Percentiles rank a stretch among this genome's conserved stretches.
phyloP scores from a whole-genome alignment of 768 basidiomycete species.

The Amanita thiersii region DNA sequence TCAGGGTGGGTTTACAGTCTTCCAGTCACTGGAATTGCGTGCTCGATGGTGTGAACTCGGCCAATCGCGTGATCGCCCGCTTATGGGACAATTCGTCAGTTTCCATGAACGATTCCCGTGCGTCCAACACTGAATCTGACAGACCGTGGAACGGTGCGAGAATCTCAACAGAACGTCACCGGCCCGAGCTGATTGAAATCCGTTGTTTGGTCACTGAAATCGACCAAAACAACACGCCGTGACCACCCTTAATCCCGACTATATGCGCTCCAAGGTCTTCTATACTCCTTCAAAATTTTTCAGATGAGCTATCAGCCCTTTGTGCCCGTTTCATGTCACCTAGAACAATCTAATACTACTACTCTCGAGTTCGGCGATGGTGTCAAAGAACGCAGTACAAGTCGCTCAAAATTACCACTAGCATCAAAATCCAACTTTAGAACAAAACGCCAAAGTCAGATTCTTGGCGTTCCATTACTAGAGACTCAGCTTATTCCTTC shows the following conservation, averaged over 20 bases:
- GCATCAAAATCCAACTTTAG: constrained; percentile 12
- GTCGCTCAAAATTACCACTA: constrained; percentile 9
- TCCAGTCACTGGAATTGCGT: too few relatives aligned
- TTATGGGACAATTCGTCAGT: too few relatives aligned
- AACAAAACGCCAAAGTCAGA: constrained; percentile 30
- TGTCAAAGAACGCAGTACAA: constrained; percentile 4
- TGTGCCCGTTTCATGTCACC: constrained; percentile 11
- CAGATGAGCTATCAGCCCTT: constrained; percentile 8
- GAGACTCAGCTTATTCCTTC: constrained; percentile 64
- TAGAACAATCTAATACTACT: constrained; percentile 10
- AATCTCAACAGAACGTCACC: constrained; percentile 14
- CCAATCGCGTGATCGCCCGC: too few relatives aligned
- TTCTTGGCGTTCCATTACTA: constrained; percentile 47
- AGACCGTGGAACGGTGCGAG: too few relatives aligned
- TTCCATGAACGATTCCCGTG: too few relatives aligned
- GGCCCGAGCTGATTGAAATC: constrained; percentile 9
- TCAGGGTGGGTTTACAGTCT: too few relatives aligned
- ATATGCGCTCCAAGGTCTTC: too few relatives aligned
- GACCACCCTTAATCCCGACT: neutral
- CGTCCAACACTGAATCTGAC: too few relatives aligned
- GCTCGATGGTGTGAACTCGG: too few relatives aligned
- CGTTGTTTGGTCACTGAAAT: neutral
- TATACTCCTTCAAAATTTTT: constrained; percentile 8
- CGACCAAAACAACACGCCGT: neutral
- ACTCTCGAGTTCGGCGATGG: neutral